Percentiles rank a stretch among this genome's conserved stretches.
Evolutionary conservation across 1,284 basidiomycete species (phyloP).

Genomic region (Puccinia brachypodii): DNA sequence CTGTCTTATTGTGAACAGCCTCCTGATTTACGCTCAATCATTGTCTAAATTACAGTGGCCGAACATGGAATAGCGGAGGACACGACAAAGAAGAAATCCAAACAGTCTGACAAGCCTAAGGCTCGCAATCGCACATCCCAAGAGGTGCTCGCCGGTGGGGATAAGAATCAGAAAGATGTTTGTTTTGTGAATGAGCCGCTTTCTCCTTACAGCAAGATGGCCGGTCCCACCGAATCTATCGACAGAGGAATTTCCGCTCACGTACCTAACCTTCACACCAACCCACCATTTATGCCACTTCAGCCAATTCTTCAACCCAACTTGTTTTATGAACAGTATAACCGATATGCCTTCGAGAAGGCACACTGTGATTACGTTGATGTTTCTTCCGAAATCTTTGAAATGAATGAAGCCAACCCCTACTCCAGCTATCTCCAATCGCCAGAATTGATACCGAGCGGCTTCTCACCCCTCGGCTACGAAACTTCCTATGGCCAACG

Average conservation of each 20-base stretch:
- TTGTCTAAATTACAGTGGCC: constrained; percentile 11
- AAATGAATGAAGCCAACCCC: neutral
- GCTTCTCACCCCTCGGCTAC: neutral
- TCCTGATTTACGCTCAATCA: neutral
- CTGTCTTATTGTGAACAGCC: neutral
- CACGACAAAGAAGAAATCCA: constrained; percentile 12
- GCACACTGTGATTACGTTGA: neutral
- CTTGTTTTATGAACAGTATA: neutral
- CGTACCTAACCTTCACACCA: neutral
- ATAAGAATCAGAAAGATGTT: neutral
- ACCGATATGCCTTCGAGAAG: neutral
- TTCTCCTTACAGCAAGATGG: neutral
- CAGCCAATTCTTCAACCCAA: constrained; percentile 2
- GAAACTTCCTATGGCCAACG: neutral
- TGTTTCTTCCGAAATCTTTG: neutral
- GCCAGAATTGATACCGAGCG: neutral
- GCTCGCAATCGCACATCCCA: neutral
- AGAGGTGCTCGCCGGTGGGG: neutral
- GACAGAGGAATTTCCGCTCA: neutral
- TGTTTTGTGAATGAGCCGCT: neutral
- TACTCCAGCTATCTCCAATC: constrained; percentile 16
- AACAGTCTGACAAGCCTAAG: constrained; percentile 11
- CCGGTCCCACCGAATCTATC: neutral
- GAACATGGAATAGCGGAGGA: constrained; percentile 33
- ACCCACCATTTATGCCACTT: neutral